A percentile compares a stretch with the other conserved stretches of the same genome.
Evolutionary conservation across 441 rosid species (phyloP).

Genomic region (Erodium trifolium): DNA sequence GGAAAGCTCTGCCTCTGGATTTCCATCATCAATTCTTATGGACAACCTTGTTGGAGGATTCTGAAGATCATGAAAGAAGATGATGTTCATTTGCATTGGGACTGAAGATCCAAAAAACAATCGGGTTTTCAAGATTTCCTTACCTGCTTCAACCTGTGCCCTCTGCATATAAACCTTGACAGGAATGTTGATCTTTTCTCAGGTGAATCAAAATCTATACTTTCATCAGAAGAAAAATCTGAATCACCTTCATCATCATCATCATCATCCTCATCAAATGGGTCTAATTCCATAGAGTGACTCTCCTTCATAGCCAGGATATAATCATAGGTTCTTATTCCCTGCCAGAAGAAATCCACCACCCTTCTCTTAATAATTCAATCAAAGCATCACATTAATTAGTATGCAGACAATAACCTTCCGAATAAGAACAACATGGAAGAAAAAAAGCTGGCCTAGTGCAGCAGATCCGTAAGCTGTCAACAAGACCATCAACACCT

Average conservation of each 20-base stretch:
- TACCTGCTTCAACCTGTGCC: conserved; percentile 51
- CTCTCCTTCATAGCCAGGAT: conserved; percentile 90
- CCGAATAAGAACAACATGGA: conserved; percentile 84
- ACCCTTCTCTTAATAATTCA: neutral
- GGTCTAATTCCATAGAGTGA: conserved; percentile 48
- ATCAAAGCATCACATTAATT: neutral
- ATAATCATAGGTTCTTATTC: conserved; percentile 94
- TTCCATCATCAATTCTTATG: conserved; percentile 50
- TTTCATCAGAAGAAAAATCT: conserved; percentile 75
- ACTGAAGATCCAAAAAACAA: neutral
- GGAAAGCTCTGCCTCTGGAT: conserved; percentile 35
- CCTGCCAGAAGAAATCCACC: conserved; percentile 34
- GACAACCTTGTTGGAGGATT: conserved; percentile 56
- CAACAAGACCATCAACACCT: conserved; percentile 68
- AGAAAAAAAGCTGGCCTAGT: conserved; percentile 92
- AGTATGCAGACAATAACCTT: conserved; percentile 40
- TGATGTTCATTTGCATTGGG: neutral
- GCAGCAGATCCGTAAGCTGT: conserved; percentile 86
- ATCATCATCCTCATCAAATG: conserved; percentile 28
- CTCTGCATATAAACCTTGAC: conserved; percentile 59
- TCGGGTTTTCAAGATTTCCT: neutral
- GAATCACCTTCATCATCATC: conserved; percentile 33
- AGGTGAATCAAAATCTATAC: conserved; percentile 70
- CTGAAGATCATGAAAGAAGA: conserved; percentile 9
- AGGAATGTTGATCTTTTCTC: conserved; percentile 43